Conservation (phyloP, 2,329 filamentous ascomycete genomes). For the Alternaria metachromatica region DNA sequence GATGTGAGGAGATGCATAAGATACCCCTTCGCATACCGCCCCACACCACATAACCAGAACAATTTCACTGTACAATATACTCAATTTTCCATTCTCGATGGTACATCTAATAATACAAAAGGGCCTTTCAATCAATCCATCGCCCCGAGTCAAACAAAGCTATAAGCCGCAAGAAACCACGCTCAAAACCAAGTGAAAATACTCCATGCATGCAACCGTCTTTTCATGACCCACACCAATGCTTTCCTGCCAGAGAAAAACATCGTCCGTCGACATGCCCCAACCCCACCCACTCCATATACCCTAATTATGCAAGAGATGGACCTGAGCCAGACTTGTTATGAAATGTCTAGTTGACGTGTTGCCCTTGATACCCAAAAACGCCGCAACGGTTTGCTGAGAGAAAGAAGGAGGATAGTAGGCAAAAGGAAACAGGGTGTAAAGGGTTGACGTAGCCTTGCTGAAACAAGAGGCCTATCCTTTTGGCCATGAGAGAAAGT, state of each 20-base stretch:
- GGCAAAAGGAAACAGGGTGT: neutral
- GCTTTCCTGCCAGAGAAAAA: neutral
- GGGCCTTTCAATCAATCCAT: neutral
- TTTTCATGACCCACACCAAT: neutral
- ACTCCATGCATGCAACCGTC: neutral
- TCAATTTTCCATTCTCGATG: neutral
- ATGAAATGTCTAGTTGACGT: neutral
- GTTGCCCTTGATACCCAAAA: neutral
- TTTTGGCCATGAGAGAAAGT: neutral
- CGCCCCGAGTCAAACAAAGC: neutral
- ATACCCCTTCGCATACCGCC: neutral
- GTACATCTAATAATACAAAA: constrained; percentile 3
- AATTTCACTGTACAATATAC: neutral
- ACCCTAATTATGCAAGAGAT: neutral
- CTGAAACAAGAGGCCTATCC: neutral
- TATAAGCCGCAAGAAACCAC: neutral
- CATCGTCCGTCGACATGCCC: neutral
- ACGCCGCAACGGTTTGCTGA: neutral
- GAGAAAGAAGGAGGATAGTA: neutral
- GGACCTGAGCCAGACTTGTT: neutral
- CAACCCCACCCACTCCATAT: neutral
- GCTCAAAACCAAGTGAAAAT: neutral
- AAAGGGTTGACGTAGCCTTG: neutral
- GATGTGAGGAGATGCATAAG: neutral
- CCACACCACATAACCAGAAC: neutral